These are phyloP conservation scores for Yamadazyma phyllophila DNA, from an alignment of 805 yeast species.

Conservation along the genomic window DNA sequence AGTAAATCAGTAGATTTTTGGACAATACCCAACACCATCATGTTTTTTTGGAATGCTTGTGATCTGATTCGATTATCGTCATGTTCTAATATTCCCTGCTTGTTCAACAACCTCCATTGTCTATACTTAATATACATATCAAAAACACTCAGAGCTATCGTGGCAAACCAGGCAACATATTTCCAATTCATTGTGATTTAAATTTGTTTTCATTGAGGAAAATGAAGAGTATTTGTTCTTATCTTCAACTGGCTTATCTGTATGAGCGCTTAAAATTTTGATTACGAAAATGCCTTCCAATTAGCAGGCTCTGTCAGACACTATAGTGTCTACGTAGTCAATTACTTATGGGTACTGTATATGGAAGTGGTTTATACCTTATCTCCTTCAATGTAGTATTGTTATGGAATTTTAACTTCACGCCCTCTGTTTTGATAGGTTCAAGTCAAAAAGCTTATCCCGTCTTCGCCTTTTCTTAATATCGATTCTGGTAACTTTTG, in stretches of 20 bases:
- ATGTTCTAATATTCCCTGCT: slow-evolving; percentile 1
- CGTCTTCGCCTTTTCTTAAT: too few species aligned
- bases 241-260: neutral
- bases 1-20: neutral
- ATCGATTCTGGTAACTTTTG: too few species aligned
- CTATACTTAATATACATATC: slow-evolving; percentile 1
- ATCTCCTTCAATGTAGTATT: too few species aligned
- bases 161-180: neutral
- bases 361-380: too few species aligned
- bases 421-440: too few species aligned
- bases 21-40: neutral
- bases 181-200: too few species aligned
- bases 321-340: neutral
- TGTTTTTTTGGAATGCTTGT: slow-evolving; percentile 1
- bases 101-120: neutral
- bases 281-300: neutral
- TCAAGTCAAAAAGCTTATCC: too few species aligned
- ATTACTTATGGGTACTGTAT: too few species aligned
- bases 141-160: neutral
- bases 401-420: too few species aligned
- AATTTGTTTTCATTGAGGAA: too few species aligned
- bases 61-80: neutral
- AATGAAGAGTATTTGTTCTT: too few species aligned
- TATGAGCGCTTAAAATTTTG: neutral
- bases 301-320: neutral